phyloP scores from a whole-genome alignment of 2,329 filamentous ascomycete genomes.

The Waltergamsia citrina region DNA sequence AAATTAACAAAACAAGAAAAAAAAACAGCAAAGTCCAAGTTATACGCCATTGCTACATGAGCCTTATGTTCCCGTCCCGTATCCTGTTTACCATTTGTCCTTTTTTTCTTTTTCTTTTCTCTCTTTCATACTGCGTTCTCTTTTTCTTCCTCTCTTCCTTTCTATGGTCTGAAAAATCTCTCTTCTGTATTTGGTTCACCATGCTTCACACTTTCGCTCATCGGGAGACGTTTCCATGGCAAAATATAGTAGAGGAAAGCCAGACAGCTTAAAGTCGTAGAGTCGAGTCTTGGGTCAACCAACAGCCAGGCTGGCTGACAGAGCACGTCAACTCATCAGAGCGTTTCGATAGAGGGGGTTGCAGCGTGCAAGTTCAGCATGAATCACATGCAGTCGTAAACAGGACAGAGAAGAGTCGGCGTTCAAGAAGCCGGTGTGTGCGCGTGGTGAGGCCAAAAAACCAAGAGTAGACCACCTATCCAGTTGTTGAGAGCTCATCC shows the following conservation, averaged over 20 bases:
- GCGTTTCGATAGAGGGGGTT: too few species aligned
- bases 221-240: too few species aligned
- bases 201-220: too few species aligned
- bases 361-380: too few species aligned
- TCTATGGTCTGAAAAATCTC: too few species aligned
- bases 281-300: too few species aligned
- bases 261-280: too few species aligned
- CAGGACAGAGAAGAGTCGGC: neutral
- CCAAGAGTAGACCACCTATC: conserved; percentile 1
- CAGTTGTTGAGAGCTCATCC: neutral
- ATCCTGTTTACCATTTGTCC: neutral
- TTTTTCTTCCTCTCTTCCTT: neutral
- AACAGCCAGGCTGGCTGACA: too few species aligned
- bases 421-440: neutral
- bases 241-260: too few species aligned
- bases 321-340: too few species aligned
- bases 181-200: too few species aligned
- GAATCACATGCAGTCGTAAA: neutral
- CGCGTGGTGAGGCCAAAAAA: neutral
- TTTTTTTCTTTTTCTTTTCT: neutral
- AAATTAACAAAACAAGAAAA: conserved; percentile 7
- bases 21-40: conserved; percentile 5
- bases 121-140: neutral
- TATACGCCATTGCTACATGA: conserved; percentile 7
- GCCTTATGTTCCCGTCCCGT: neutral